Evolutionary conservation across 2,329 filamentous ascomycete species (phyloP), one percentile per base, ranked within the genome.

Genomic region (Cyphellophora europaea): DNA sequence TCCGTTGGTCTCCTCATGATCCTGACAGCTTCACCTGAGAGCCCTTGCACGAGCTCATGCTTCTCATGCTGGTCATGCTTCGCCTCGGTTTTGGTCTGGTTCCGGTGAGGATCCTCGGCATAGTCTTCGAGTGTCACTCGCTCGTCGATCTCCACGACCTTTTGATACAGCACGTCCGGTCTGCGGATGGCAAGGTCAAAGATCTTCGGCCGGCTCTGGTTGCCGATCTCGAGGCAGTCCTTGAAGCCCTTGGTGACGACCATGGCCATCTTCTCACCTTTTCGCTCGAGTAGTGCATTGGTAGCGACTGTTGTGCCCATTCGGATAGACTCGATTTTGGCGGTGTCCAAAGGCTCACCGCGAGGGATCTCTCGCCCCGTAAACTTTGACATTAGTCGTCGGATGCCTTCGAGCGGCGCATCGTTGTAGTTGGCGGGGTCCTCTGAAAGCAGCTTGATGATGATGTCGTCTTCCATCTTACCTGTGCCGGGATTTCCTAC

Each of bases 221-320:
- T 93, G 11, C 88, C 88, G 53, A 95, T 95, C 34, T 79, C 72
- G 15, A 94, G 65, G 49, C 85, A 93, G 56, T 95, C 87, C 48
- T 77, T 79, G 66, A 94, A 94, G 0, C 88, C 88, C 47, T 78
- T 79, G 1, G 85, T 94, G 8, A 93, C 84, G 1, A 94, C 76
- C 58, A 95, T 72, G 11, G 84, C 87, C 53, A 91, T 89, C 48
- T 76, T 77, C 62, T 93, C 87, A 31, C 88, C 88, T 58, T 94
- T 94, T 38, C 88, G 70, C 59, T 95, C 88, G 2, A 95, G 69
- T 37, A 95, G 62, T 0, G 88, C 88, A 57, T 95, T 95, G 1
- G 88, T 95, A 6, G 88, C 88, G 10, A 95, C 87, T 0, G 88
- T 95, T 2, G 88, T 95, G 29, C 88, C 88, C 88, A 95, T 95